Percentiles rank a stretch among this genome's conserved stretches.
Conservation (phyloP, 805 yeast genomes). For the Zygosaccharomyces rouxii region DNA sequence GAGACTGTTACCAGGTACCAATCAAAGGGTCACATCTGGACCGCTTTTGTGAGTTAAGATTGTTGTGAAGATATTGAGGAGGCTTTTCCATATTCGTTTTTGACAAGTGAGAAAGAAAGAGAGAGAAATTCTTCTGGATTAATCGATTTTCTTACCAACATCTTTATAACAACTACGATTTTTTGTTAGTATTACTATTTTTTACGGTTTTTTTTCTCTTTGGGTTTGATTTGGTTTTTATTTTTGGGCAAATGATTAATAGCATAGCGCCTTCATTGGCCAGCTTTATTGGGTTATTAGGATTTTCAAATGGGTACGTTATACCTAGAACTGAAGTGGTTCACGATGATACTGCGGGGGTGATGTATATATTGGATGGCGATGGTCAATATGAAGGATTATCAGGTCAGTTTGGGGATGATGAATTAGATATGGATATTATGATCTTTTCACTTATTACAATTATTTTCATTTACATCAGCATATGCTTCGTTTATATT, state of each 20-base stretch:
- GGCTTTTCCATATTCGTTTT: not conserved
- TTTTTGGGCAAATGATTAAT: constrained; percentile 6
- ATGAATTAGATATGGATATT: constrained; percentile 24
- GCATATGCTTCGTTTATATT: constrained; percentile 18
- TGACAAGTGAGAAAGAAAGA: not conserved
- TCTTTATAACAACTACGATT: not conserved
- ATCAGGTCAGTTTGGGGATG: constrained; percentile 15
- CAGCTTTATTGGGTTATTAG: not conserved
- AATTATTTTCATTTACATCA: constrained; percentile 20
- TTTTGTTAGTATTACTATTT: not conserved
- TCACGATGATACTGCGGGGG: constrained; percentile 7
- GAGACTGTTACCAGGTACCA: not conserved
- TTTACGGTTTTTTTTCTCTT: not conserved
- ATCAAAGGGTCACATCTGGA: not conserved
- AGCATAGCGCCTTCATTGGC: constrained; percentile 4
- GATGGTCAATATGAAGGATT: constrained; percentile 4
- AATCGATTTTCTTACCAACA: not conserved
- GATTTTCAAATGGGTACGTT: constrained; percentile 8
- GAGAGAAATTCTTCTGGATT: too few relatives aligned
- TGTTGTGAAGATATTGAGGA: not conserved
- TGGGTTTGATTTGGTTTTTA: not conserved
- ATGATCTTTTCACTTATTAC: constrained; percentile 24
- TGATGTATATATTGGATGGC: constrained; percentile 4
- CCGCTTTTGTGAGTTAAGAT: not conserved
- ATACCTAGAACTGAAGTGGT: constrained; percentile 10